Evolutionary conservation across 2,329 filamentous ascomycete genomes (phyloP), one percentile per base, ranked within the genome.

Genomic region (Fusarium secorum): DNA sequence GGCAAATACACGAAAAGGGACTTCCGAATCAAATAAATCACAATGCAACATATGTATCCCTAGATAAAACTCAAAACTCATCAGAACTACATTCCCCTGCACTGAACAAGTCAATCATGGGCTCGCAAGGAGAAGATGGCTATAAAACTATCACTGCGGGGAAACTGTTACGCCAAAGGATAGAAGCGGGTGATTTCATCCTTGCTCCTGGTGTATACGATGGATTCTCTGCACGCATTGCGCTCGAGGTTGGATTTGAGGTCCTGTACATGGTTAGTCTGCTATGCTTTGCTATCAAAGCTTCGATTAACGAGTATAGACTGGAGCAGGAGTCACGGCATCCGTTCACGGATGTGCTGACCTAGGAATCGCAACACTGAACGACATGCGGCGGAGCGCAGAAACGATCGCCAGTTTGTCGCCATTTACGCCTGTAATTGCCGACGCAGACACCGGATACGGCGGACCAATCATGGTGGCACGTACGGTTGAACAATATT

Each of bases 171-270:
- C 56, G 35, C 17, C 56, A 35, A n/a, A 59, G 28, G 26, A 39
- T 59, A 32, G 26, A 41, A 59, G 46, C 46, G 14, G 28, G 30
- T 6, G 28, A 35, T 42, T 55, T 55, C 15, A 55, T 55, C 30
- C 22, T 59, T n/a, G 48, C 56, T 32, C 48, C 48, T 10, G 48
- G 56, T 9, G 28, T 59, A 41, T 55, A 59, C 15, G 48, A 59
- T 20, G 56, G 56, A 6, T 55, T 59, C 35, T 59, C 48, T 35
- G 48, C 56, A 9, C 48, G 22, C 20, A 55, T 59, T 18, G 56
- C 56, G 26, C 35, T 59, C 20, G 56, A 59, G 30, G 28, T 55
- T 59, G 56, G 56, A 17, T 59, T 59, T n/a, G n/a, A 59, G 35
- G 46, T 39, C 36, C 11, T 59, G 20, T 59, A 59, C 7, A 59